Conservation (phyloP, 2,329 filamentous ascomycete species). For the Nannizzia gypsea region DNA sequence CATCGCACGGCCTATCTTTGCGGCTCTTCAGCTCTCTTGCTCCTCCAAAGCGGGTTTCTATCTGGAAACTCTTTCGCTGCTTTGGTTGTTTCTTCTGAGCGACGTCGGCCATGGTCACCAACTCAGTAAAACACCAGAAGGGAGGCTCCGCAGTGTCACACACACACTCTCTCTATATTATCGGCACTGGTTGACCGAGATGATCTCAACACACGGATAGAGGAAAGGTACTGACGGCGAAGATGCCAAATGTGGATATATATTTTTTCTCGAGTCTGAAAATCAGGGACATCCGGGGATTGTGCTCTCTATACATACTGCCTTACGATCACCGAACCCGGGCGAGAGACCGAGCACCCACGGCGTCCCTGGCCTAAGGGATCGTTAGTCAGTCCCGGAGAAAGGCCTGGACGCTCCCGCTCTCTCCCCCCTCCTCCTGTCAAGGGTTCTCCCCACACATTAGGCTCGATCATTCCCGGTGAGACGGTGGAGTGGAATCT, state of each 20-base stretch:
- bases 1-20: constrained; percentile 5
- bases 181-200: neutral
- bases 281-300: neutral
- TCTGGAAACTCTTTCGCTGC: constrained; percentile 3
- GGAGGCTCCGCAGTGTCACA: neutral
- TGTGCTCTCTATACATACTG: neutral
- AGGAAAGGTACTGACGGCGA: neutral
- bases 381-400: neutral
- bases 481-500: neutral
- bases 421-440: neutral
- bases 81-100: neutral
- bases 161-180: neutral
- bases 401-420: neutral
- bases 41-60: constrained; percentile 5
- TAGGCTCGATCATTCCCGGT: neutral
- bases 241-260: neutral
- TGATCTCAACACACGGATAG: neutral
- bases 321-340: neutral
- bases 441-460: neutral
- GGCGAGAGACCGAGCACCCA: neutral
- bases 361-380: neutral
- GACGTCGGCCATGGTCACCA: constrained; percentile 1
- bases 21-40: constrained; percentile 4
- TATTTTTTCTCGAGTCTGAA: neutral
- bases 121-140: neutral